A percentile compares a stretch with the other conserved stretches of the same genome.
Evolutionary conservation across 257 asterid genomes (phyloP).

Genomic region (Solanum pimpinellifolium): DNA sequence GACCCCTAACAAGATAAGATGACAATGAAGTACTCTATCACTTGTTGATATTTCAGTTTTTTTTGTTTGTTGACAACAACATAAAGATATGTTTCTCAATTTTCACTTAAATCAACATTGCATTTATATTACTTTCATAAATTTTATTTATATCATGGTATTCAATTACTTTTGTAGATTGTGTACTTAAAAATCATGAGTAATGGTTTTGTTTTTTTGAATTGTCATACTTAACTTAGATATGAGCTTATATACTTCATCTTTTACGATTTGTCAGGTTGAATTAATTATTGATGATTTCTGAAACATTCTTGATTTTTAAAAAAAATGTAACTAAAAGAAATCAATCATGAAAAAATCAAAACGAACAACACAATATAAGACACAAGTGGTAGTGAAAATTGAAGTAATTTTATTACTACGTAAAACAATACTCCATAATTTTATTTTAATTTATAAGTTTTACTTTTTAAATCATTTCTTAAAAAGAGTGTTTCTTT

Average conservation of each 20-base stretch:
- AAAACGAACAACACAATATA: too few relatives aligned
- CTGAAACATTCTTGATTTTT: fast-evolving
- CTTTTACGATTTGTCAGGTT: background rate
- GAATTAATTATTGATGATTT: background rate
- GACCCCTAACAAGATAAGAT: background rate
- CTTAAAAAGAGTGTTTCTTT: fast-evolving
- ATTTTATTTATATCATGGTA: background rate
- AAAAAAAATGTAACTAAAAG: fast-evolving
- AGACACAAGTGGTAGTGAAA: background rate
- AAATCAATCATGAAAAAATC: fast-evolving
- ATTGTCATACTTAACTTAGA: background rate
- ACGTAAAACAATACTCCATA: too few relatives aligned
- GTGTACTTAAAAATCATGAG: background rate
- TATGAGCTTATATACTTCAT: background rate
- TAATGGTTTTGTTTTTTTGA: background rate
- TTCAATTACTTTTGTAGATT: background rate
- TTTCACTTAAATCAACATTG: background rate
- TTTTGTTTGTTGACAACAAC: too few relatives aligned
- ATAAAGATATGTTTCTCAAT: too few relatives aligned
- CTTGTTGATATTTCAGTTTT: too few relatives aligned
- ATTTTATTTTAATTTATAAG: too few relatives aligned
- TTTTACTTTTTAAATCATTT: background rate
- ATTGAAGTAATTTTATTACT: background rate
- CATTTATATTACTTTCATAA: background rate
- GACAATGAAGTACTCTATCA: background rate